Evolutionary conservation across 306 rosid species (phyloP), one percentile per base, ranked within the genome.

Genomic region (Malus domestica): DNA sequence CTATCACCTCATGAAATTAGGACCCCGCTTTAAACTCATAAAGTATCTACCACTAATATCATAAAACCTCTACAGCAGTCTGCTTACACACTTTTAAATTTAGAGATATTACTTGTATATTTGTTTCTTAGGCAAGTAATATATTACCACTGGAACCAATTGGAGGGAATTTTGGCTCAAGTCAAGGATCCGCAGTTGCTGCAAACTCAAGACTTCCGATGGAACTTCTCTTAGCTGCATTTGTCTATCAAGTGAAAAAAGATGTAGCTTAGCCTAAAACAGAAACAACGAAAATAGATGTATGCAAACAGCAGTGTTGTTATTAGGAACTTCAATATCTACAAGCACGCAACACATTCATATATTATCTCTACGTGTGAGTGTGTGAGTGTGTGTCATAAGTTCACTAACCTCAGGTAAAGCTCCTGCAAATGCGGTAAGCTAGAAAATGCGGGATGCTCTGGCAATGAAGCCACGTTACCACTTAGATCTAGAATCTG

Each of bases 131-230:
- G 68, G 35, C 64, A 55, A 73, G 62, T 67, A 70, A 54, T 40
- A 59, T 4, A 29, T 86, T 93, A 94, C 98, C 96, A 57, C 83
- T 80, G 98, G 93, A 83, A 94, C 68, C 4, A 83, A 83, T 77
- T 82, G 96, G 82, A 94, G 85, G 80, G 95, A 89, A 83, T 94
- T 94, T 88, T 90, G 96, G 90, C 96, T 87, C 78, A 91, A 78
- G 89, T 86, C 90, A 70, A 94, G 97, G 80, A 89, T 86, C 81
- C 75, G 84, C 78, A 94, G 78, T 49, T 86, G 86, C 80, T 76
- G 86, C 79, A 94, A 83, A 81, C 80, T 73, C 85, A 88, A 82
- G 85, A 94, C 80, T 83, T 88, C 93, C 11, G 88, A 78, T 60
- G 97, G 96, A 42, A 90, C 84, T 84, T 92, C 95, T 15, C 38